These are phyloP conservation scores for Aspergillus clavatus DNA, from an alignment of 2,329 filamentous ascomycete genomes.

Conservation along the genomic window DNA sequence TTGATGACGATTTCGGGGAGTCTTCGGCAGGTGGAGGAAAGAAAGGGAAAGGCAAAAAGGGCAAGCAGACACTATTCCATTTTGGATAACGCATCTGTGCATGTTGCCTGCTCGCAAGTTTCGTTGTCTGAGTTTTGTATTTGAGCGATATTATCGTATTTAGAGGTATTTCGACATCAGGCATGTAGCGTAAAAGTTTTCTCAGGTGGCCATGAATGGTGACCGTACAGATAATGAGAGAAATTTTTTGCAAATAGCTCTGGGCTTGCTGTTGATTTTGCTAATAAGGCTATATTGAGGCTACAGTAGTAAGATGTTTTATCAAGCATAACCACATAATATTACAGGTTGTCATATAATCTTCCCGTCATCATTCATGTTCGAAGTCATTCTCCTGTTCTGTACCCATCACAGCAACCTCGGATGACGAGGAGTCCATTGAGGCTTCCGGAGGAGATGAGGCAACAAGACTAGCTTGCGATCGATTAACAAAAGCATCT, in stretches of 20 bases:
- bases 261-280: too few species aligned
- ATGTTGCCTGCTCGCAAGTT: background rate
- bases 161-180: constrained; percentile 1
- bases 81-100: constrained; percentile 24
- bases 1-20: constrained; percentile 18
- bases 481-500: background rate
- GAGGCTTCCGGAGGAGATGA: background rate
- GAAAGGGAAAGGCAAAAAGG: constrained; percentile 38
- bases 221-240: too few species aligned
- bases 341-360: background rate
- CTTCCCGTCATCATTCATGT: background rate
- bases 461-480: background rate
- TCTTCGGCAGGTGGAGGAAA: constrained; percentile 24
- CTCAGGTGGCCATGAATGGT: too few species aligned
- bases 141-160: constrained; percentile 6
- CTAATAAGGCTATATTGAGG: too few species aligned
- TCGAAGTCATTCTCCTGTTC: background rate
- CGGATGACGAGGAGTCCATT: background rate
- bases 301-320: too few species aligned
- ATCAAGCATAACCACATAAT: too few species aligned
- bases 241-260: too few species aligned
- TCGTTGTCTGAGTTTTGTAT: constrained; percentile 2
- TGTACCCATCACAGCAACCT: background rate
- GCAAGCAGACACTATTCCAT: constrained; percentile 39
- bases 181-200: background rate